Conservation (phyloP, 2,329 filamentous ascomycete species). For the Seiridium unicorne region DNA sequence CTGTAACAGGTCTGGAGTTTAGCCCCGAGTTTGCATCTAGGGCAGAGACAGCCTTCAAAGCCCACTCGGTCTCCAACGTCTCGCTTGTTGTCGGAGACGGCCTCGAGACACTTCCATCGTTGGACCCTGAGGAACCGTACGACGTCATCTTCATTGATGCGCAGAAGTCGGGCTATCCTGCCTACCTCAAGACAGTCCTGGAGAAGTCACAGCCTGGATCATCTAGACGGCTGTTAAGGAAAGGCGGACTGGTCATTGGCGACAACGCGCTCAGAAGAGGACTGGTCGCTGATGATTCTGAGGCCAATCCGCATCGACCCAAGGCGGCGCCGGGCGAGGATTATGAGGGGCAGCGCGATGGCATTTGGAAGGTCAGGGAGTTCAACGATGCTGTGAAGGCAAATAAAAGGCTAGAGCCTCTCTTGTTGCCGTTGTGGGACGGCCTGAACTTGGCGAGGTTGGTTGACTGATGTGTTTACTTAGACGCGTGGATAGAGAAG, state of each 20-base stretch:
- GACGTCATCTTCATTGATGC: conserved; percentile 56
- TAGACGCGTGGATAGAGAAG: no score
- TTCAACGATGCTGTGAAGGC: conserved; percentile 32
- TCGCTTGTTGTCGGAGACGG: conserved; percentile 47
- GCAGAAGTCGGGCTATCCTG: conserved; percentile 50
- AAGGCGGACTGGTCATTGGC: conserved; percentile 50
- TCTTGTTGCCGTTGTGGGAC: conserved; percentile 42
- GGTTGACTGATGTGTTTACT: conserved; percentile 24
- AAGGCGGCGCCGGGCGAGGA: conserved; percentile 5
- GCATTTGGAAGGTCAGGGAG: conserved; percentile 28
- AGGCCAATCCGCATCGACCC: conserved; percentile 29
- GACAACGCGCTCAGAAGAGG: conserved; percentile 53
- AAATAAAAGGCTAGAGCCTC: conserved; percentile 35
- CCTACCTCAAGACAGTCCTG: conserved; percentile 45
- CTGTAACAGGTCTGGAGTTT: conserved; percentile 45
- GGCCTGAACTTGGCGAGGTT: conserved; percentile 37
- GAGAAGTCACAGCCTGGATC: conserved; percentile 36
- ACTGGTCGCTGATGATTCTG: conserved; percentile 42
- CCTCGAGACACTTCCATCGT: conserved; percentile 25
- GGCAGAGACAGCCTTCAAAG: conserved; percentile 36
- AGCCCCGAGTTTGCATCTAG: conserved; percentile 39
- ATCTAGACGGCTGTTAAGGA: conserved; percentile 36
- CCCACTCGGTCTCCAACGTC: conserved; percentile 40
- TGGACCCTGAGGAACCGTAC: conserved; percentile 39
- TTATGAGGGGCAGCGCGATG: conserved; percentile 16